A percentile compares a stretch with the other conserved stretches of the same genome.
Conservation (phyloP, 805 yeast genomes). For the Huiozyma sinensis region DNA sequence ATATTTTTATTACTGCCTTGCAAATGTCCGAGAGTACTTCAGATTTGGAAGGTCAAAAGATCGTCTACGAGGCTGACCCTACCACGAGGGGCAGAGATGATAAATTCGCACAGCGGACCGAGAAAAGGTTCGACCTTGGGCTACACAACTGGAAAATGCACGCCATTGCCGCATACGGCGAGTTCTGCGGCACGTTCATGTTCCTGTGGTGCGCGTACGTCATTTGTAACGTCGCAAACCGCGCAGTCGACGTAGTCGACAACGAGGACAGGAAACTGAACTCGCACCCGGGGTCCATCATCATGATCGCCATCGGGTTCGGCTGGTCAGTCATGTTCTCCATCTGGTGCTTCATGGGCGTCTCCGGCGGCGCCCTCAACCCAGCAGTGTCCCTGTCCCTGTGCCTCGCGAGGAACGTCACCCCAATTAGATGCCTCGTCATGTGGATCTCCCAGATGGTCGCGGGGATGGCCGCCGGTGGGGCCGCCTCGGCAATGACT, state of each 20-base stretch:
- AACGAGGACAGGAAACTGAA: constrained; percentile 30
- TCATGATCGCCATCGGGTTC: constrained; percentile 78
- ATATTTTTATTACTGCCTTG: too few species aligned
- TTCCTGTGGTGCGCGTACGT: constrained; percentile 74
- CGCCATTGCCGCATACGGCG: constrained; percentile 61
- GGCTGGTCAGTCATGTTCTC: constrained; percentile 66
- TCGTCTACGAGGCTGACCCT: too few species aligned
- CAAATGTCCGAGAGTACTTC: too few species aligned
- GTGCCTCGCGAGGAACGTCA: constrained; percentile 60
- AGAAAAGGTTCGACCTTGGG: constrained; percentile 25
- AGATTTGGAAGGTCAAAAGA: too few species aligned
- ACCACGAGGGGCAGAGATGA: too few species aligned
- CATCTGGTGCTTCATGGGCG: constrained; percentile 35
- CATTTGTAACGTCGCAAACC: constrained; percentile 77
- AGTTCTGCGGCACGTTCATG: constrained; percentile 77
- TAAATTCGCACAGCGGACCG: not conserved
- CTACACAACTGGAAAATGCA: constrained; percentile 45
- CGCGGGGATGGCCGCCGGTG: constrained; percentile 90
- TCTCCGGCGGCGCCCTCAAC: constrained; percentile 84
- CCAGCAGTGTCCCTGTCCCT: constrained; percentile 78
- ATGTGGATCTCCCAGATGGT: constrained; percentile 60
- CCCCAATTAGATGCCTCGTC: constrained; percentile 58
- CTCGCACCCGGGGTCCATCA: constrained; percentile 53
- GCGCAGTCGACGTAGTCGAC: constrained; percentile 30
- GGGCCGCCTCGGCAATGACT: constrained; percentile 75